Base-by-base conservation (phyloP, 306 rosid genomes). In the Cotoneaster glaucophyllus region DNA sequence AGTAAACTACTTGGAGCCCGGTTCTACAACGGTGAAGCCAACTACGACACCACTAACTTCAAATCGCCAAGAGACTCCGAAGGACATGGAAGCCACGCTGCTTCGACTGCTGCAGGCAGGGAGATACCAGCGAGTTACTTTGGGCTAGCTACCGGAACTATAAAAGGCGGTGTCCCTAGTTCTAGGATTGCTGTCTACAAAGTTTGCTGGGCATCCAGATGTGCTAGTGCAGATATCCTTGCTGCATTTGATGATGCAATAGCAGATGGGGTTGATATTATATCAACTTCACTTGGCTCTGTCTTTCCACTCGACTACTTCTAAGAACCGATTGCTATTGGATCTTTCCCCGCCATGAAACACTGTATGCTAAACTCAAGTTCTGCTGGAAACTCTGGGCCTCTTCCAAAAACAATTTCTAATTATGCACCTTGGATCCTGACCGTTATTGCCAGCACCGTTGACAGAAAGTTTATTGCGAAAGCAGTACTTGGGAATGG, bases 231-330 rank as follows among this genome's bases (percentile, higher is more conserved):
- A 15, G 84, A 76, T 69, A 11, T 76, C 64, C 69, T 80, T 14
- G 86, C 79, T 8, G 82, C 79, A 17, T 79, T 79, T 17, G 86
- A 83, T 31, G 74, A 83, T 25, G 84, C 84, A 48, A 83, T 80
- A 34, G 63, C 76, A 22, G 84, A 83, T 24, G 82, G 86, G 14
- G 84, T 71, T 22, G 83, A 75, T 28, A 58, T 79, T 43, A 79
- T 83, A 59, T 83, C 86, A 0, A 41, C 69, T 18, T 83, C 86
- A 32, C 3, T 76, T 17, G 84, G 84, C 21, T 11, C 11, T n/a
- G 24, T 0, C 2, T 18, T 18, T 13, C 37, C 70, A 39, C 2
- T 9, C 4, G 29, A 26, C 3, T 78, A 82, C 44, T 69, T 68
- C 1, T 22, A 78, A 54, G 82, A 78, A 24, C 64, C 82, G 21